These are phyloP conservation scores for Exophiala dermatitidis DNA, from an alignment of 2,329 filamentous ascomycete genomes.

Conservation along the genomic window DNA sequence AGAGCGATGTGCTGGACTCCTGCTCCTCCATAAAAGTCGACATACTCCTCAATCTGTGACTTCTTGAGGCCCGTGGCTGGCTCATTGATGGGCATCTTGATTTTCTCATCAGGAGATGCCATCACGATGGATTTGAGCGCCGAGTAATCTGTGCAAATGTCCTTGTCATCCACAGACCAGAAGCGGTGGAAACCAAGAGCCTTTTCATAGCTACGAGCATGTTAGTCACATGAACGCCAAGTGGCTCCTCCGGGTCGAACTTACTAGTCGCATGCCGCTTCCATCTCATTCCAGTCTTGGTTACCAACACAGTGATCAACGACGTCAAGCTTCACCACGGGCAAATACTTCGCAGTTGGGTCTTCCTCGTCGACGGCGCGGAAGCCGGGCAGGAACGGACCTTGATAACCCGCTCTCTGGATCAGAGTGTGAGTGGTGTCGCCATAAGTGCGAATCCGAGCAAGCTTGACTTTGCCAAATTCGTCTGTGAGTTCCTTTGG, in stretches of 20 bases:
- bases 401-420: conserved; percentile 61
- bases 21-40: conserved; percentile 80
- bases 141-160: conserved; percentile 88
- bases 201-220: conserved; percentile 58
- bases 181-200: conserved; percentile 91
- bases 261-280: conserved; percentile 52
- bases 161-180: conserved; percentile 91
- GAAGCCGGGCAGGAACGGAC: conserved; percentile 79
- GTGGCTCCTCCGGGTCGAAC: too few relatives aligned
- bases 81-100: conserved; percentile 99
- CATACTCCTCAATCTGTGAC: conserved; percentile 89
- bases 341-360: conserved; percentile 46
- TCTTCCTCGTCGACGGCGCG: conserved; percentile 46
- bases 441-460: conserved; percentile 84
- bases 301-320: conserved; percentile 98
- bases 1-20: conserved; percentile 94
- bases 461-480: conserved; percentile 61
- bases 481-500: conserved; percentile 55
- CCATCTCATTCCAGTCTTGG: conserved; percentile 90
- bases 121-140: conserved; percentile 86
- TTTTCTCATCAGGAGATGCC: conserved; percentile 72
- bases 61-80: conserved; percentile 83
- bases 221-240: too few relatives aligned
- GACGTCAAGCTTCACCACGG: conserved; percentile 58
- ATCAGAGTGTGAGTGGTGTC: conserved; percentile 93